These are phyloP conservation scores for Lentinula guzmanii DNA, from an alignment of 768 basidiomycete species.

Conservation along the genomic window DNA sequence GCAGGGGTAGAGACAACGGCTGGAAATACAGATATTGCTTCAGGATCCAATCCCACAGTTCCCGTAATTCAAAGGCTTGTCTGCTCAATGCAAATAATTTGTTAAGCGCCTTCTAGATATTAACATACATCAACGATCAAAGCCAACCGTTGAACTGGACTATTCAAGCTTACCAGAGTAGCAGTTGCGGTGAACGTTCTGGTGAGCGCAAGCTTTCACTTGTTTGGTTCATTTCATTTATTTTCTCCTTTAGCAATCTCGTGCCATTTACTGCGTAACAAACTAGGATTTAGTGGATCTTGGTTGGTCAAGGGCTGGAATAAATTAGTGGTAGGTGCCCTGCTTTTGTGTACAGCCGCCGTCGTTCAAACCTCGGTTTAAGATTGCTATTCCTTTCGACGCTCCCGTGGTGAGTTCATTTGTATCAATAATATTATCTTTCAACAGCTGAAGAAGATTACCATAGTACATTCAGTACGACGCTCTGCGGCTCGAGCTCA, in stretches of 20 bases:
- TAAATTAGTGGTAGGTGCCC: constrained; percentile 13
- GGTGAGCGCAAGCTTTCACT: constrained; percentile 6
- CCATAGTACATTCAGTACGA: no score
- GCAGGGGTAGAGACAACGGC: constrained; percentile 19
- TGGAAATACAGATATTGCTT: constrained; percentile 18
- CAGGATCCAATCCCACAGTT: constrained; percentile 7
- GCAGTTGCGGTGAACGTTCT: constrained; percentile 21
- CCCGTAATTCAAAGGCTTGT: neutral
- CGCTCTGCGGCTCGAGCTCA: no score
- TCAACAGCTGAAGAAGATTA: no score
- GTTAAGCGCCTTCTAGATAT: neutral
- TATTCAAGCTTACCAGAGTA: constrained; percentile 13
- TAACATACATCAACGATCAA: constrained; percentile 1
- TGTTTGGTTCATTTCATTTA: neutral
- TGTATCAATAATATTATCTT: neutral
- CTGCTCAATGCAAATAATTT: neutral
- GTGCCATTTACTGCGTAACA: constrained; percentile 14
- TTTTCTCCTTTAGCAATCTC: constrained; percentile 14
- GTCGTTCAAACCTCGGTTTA: neutral
- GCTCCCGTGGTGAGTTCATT: neutral
- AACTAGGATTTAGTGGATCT: constrained; percentile 17
- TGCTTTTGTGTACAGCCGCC: neutral
- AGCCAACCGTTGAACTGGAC: constrained; percentile 3
- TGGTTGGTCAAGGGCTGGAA: constrained; percentile 17
- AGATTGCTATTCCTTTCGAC: constrained; percentile 4